A percentile compares a stretch with the other conserved stretches of the same genome.
phyloP scores from a whole-genome alignment of 2,329 filamentous ascomycete species.

The Xylariaceae sp. region DNA sequence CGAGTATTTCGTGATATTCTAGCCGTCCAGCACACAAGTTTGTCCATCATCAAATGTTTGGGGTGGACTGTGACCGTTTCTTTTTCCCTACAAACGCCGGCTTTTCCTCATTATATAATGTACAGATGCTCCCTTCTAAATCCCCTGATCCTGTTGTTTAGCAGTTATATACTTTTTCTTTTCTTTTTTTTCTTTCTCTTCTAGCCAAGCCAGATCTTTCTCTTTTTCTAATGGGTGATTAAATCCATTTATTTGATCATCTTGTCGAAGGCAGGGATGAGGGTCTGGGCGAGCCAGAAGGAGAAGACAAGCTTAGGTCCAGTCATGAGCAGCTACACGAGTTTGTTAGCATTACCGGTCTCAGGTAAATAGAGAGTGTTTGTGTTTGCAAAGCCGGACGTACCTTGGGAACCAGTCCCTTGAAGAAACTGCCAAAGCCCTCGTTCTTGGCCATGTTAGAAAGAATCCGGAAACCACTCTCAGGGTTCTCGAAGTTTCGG shows the following conservation, averaged over 20 bases:
- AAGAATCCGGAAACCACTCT: conserved; percentile 87
- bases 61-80: conserved; percentile 1
- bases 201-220: not conserved
- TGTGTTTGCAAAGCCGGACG: conserved; percentile 18
- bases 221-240: not conserved
- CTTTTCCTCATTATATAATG: conserved; percentile 19
- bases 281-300: conserved; percentile 97
- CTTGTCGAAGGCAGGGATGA: conserved; percentile 83
- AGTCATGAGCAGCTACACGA: conserved; percentile 78
- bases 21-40: conserved; percentile 6
- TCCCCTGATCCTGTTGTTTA: conserved; percentile 9
- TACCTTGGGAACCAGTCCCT: conserved; percentile 89
- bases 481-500: conserved; percentile 96
- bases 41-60: conserved; percentile 7
- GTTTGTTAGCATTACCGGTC: conserved; percentile 17
- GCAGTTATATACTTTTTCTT: conserved; percentile 11
- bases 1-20: conserved; percentile 19
- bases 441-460: conserved; percentile 91
- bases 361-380: not conserved
- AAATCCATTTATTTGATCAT: conserved; percentile 33
- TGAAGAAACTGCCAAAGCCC: conserved; percentile 86
- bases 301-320: conserved; percentile 98
- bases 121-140: conserved; percentile 11
- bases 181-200: not conserved
- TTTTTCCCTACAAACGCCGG: conserved; percentile 19